These are phyloP conservation scores for Parathielavia hyrcaniae DNA, from an alignment of 495 filamentous ascomycete genomes.

Conservation along the genomic window DNA sequence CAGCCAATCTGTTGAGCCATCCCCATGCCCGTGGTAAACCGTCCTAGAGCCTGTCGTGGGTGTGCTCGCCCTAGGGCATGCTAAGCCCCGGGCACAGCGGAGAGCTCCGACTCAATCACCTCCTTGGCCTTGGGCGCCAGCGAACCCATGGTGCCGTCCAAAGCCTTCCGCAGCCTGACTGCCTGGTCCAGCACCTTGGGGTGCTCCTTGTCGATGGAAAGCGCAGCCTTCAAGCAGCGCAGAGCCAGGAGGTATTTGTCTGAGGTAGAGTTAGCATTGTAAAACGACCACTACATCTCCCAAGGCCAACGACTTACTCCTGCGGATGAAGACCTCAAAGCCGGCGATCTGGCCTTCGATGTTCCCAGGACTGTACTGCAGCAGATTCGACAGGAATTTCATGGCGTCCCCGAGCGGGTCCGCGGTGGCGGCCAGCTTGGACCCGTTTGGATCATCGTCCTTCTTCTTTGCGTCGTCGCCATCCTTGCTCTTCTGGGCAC, in stretches of 20 bases:
- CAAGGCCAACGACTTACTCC: conserved; percentile 50
- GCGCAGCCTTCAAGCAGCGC: conserved; percentile 72
- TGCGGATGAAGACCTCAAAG: conserved; percentile 81
- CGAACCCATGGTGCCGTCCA: conserved; percentile 52
- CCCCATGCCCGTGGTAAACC: no score
- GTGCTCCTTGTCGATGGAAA: conserved; percentile 60
- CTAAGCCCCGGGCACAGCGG: conserved; percentile 38
- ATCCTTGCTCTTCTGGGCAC: conserved; percentile 41
- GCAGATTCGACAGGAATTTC: conserved; percentile 75
- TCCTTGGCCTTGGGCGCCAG: conserved; percentile 53
- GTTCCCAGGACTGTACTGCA: conserved; percentile 75
- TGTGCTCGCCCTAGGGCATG: background rate
- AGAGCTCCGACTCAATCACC: conserved; percentile 60
- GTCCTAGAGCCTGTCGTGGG: no score
- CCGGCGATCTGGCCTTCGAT: conserved; percentile 76
- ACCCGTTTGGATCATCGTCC: conserved; percentile 80
- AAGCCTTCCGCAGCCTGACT: conserved; percentile 58
- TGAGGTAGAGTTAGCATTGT: conserved; percentile 37
- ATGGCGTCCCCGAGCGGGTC: conserved; percentile 79
- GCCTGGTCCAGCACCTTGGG: conserved; percentile 74
- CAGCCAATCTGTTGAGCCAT: background rate
- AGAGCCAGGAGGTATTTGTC: conserved; percentile 80
- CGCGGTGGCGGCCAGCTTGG: conserved; percentile 66
- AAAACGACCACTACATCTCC: background rate
- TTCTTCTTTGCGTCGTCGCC: conserved; percentile 62